A percentile compares a stretch with the other conserved stretches of the same genome.
phyloP scores from a whole-genome alignment of 306 rosid genomes.

The Quercus rubra region DNA sequence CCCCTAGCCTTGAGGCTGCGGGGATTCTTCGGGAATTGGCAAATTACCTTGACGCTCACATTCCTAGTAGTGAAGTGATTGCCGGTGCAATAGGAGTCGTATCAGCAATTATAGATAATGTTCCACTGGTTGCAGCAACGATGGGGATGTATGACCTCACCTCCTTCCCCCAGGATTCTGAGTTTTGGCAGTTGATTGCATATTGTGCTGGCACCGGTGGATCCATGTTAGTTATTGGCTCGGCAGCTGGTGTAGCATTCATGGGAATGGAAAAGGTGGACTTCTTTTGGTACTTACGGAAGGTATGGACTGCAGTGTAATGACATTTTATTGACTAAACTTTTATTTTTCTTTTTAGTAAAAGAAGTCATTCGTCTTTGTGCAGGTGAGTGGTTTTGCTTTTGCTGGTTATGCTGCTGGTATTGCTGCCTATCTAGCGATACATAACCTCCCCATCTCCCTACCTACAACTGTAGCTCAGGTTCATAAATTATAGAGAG shows the following conservation, averaged over 20 bases:
- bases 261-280: conserved; percentile 99
- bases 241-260: conserved; percentile 95
- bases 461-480: conserved; percentile 70
- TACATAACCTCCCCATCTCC: conserved; percentile 56
- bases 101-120: conserved; percentile 87
- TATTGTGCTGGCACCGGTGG: conserved; percentile 97
- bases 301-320: conserved; percentile 43
- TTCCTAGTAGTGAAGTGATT: conserved; percentile 61
- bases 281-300: conserved; percentile 88
- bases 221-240: conserved; percentile 91
- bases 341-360: not conserved
- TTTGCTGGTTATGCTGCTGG: conserved; percentile 95
- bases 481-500: conserved; percentile 30
- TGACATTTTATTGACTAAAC: not conserved
- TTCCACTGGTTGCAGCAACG: conserved; percentile 89
- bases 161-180: conserved; percentile 79
- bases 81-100: conserved; percentile 79
- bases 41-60: conserved; percentile 74
- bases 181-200: conserved; percentile 92
- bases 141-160: conserved; percentile 93
- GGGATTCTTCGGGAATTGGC: conserved; percentile 90
- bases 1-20: conserved; percentile 74
- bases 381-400: conserved; percentile 94
- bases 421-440: conserved; percentile 67
- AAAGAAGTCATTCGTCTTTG: not conserved